Evolutionary conservation across 805 yeast species (phyloP), one percentile per base, ranked within the genome.

Genomic region (Yarrowia keelungensis): DNA sequence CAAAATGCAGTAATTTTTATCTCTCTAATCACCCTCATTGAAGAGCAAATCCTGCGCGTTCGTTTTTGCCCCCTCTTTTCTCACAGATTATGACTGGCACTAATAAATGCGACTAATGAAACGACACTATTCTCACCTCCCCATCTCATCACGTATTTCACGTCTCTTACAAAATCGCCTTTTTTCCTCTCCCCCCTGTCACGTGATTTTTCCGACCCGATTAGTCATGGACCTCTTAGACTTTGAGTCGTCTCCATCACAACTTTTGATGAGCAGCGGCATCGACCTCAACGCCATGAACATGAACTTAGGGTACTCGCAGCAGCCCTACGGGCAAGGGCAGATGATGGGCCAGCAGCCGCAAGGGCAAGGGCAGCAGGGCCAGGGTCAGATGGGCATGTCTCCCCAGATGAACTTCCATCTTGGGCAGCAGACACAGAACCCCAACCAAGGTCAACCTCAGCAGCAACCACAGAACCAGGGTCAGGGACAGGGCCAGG

Each of bases 231-330:
- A 49, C 69, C 50, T 42, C 50, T 64, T 41, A 42, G 68, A 68
- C 58, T 46, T 47, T 53, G 68, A 59, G 51, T 66, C 65, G 35
- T 35, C 42, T 38, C 51, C 65, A 11, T 59, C 42, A 15, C 50
- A 58, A 43, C 51, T 59, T n/a, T 32, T 56, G 38, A 56, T 56
- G 62, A 43, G 51, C 42, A 15, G 32, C 51, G 42, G 51, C 41
- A 59, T 59, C 16, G 65, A 59, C 51, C 51, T 59, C 65, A 59
- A 59, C 65, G 65, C 65, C 65, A 59, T 59, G 65, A 59, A 59
- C 51, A 59, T 59, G 65, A 59, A 59, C 51, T 35, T 59, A 32
- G 65, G 65, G 42, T 59, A 59, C 11, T 42, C 32, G 35, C 64
- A 58, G 35, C 64, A 58, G 64, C 47, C 47, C 9, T 56, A 56